These are phyloP conservation scores for Eucalyptus cloeziana DNA, from an alignment of 345 rosid genomes.

Conservation along the genomic window DNA sequence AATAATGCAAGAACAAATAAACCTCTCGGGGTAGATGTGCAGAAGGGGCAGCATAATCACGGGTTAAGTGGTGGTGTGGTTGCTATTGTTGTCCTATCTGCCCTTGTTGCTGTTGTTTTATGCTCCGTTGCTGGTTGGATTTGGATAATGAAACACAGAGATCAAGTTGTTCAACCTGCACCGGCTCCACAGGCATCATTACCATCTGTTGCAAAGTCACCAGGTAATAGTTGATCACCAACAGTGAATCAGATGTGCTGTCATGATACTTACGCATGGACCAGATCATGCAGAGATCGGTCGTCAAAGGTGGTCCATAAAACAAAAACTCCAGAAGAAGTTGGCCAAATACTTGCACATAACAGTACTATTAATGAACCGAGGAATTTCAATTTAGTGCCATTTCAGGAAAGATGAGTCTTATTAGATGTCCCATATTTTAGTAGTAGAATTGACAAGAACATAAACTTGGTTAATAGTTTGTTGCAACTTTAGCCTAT, in stretches of 20 bases:
- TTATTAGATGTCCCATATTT: not conserved
- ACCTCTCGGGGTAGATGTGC: constrained; percentile 85
- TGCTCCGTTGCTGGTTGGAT: constrained; percentile 57
- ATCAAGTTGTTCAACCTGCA: constrained; percentile 10
- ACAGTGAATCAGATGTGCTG: not conserved
- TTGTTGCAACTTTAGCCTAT: not conserved
- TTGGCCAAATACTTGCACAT: not conserved
- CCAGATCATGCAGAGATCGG: not conserved
- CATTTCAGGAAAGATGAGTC: not conserved
- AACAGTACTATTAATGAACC: not conserved
- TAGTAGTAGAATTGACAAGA: not conserved
- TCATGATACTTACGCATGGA: not conserved
- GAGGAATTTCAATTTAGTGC: not conserved
- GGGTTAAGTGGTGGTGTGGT: constrained; percentile 46
- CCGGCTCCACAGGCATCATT: constrained; percentile 27
- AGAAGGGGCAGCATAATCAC: constrained; percentile 29
- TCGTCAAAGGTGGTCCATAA: not conserved
- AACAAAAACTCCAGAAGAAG: not conserved
- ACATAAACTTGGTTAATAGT: not conserved
- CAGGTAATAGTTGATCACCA: constrained; percentile 26
- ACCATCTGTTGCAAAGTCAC: constrained; percentile 52
- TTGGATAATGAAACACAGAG: constrained; percentile 38
- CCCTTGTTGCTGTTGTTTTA: constrained; percentile 39
- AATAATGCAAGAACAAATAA: constrained; percentile 48
- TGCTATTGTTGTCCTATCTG: constrained; percentile 63